Evolutionary conservation across 768 basidiomycete species (phyloP).

Genomic region (Serendipita sp.): DNA sequence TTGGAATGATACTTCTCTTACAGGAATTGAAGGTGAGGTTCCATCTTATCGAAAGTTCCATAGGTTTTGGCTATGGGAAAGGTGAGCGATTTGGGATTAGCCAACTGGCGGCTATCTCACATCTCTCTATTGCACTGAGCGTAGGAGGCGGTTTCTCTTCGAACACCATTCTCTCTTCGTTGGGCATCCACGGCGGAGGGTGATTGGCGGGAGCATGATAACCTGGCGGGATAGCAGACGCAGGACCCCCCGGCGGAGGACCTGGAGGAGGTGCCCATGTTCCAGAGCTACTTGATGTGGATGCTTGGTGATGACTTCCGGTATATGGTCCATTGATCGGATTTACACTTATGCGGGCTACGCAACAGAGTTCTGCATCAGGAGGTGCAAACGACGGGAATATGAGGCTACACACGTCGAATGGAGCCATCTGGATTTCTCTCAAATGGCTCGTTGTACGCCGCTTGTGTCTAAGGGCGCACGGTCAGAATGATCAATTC

Average conservation of each 20-base stretch:
- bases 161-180: neutral
- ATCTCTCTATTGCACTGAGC: constrained; percentile 6
- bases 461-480: neutral
- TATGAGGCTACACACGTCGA: constrained; percentile 7
- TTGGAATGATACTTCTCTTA: constrained; percentile 17
- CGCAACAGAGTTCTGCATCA: constrained; percentile 16
- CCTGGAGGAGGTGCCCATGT: neutral
- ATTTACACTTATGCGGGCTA: constrained; percentile 4
- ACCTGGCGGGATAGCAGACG: neutral
- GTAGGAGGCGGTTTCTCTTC: constrained; percentile 3
- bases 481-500: constrained; percentile 19
- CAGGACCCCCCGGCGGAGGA: neutral
- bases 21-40: constrained; percentile 77
- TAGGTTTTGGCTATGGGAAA: neutral
- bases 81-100: constrained; percentile 18
- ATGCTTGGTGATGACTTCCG: neutral
- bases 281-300: neutral
- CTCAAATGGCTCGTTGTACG: neutral
- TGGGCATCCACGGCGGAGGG: neutral
- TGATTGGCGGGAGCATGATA: constrained; percentile 1
- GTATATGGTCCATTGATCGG: neutral
- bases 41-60: constrained; percentile 29
- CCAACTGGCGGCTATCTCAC: constrained; percentile 9
- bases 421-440: constrained; percentile 2
- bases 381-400: constrained; percentile 21